Evolutionary conservation across 176 grass and related monocot genomes (phyloP), one percentile per base, ranked within the genome.

Genomic region (Oryza longistaminata): DNA sequence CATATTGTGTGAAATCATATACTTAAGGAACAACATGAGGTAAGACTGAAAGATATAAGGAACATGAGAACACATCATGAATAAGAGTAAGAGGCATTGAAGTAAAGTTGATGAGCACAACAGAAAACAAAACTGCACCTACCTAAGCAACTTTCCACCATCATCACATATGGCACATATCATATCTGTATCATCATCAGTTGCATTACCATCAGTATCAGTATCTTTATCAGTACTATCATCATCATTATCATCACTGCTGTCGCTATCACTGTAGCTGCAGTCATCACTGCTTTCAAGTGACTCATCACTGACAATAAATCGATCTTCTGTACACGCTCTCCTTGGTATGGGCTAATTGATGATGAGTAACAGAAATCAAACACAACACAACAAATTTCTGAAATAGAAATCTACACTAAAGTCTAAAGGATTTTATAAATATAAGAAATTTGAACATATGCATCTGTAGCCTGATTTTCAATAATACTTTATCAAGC

Each of bases 141-240:
- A 95, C 93, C 90, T 78, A 48, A 95, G 70, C 73, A 92, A 43
- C 4, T 79, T 85, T 60, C 90, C 93, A 68, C 93, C 90, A 64
- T 95, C 86, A 55, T 95, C 90, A 45, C 93, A 95, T 82, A 92
- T 87, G 10, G 82, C 81, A 83, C 93, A 92, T 74, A 92, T 76
- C 19, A 50, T 45, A 81, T 92, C 86, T 58, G 85, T 86, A 69
- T 71, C 37, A 73, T 86, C 82, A 58, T 58, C 53, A 58, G 7
- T 7, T 58, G 53, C 35, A 67, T 71, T 71, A 21, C 61, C 19
- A 48, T 84, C 7, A 58, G 53, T 75, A 55, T 88, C 14, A 48
- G 77, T 50, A 43, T 3, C 62, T 0, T 71, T 25, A 22, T 71
- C 60, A 46, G 44, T 19, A 37, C 35, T 37, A 10, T 21, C 17